Evolutionary conservation across 139 green algal genomes (phyloP).

Genomic region (Microglena sp.): DNA sequence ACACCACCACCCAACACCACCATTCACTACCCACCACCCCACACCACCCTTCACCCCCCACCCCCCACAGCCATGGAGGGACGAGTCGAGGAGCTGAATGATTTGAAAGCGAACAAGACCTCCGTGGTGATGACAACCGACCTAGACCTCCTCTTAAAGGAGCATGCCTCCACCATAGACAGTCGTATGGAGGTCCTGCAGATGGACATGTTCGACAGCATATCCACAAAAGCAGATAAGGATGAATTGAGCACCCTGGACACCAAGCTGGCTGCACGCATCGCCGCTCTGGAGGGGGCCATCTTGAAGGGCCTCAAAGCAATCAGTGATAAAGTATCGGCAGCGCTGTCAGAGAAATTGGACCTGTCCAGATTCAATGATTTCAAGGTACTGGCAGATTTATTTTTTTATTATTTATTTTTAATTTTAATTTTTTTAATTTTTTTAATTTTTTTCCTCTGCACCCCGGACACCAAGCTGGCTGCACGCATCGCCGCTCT

Average conservation of each 20-base stretch:
- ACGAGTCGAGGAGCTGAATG: conserved; percentile 23
- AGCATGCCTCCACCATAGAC: conserved; percentile 27
- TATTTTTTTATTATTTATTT: background rate
- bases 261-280: conserved; percentile 9
- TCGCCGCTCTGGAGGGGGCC: conserved; percentile 23
- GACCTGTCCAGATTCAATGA: conserved; percentile 29
- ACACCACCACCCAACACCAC: too few species aligned
- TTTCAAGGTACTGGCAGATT: conserved; percentile 31
- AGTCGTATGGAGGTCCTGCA: conserved; percentile 18
- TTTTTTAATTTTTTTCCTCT: background rate
- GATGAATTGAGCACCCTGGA: conserved; percentile 28
- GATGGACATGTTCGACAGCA: conserved; percentile 15
- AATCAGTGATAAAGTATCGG: conserved; percentile 33
- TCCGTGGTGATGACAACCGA: conserved; percentile 32
- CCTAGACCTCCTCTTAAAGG: conserved; percentile 24
- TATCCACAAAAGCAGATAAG: conserved; percentile 20
- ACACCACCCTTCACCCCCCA: too few species aligned
- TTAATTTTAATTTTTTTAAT: background rate
- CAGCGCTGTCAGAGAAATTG: conserved; percentile 32
- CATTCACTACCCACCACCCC: too few species aligned
- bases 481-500: conserved; percentile 16
- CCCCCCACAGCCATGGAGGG: conserved; percentile 19
- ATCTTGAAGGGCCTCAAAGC: conserved; percentile 34
- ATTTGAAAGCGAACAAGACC: conserved; percentile 23
- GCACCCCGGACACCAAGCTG: conserved; percentile 9